Evolutionary conservation across 129 eudicot species (phyloP), one percentile per base, ranked within the genome.

Genomic region (Lonicera japonica): DNA sequence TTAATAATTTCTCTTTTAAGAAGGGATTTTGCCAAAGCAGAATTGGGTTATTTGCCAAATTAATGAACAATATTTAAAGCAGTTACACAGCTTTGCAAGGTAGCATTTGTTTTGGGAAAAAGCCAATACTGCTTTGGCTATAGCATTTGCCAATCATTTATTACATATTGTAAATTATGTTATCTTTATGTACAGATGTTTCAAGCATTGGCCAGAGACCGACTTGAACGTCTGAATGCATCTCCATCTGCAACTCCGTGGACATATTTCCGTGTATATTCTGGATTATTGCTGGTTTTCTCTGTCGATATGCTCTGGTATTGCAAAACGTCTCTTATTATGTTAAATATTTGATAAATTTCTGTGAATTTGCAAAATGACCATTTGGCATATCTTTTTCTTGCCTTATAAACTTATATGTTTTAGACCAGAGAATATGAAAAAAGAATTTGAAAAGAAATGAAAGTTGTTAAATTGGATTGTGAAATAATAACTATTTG

Each of bases 231-330:
- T 20, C 56, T 91, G 73, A 91, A 91, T 77, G 94, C 96, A 58
- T 91, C 98, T 82, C 98, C 98, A 68, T 80, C 96, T 53, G 96
- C 83, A 62, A 87, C 98, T 66, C 98, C 96, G 15, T 73, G 84
- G 94, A 79, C 94, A 56, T 90, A 90, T 79, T 87, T 87, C 58
- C 97, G 97, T 56, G 97, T 84, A 72, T 91, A 87, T 78, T 84
- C 83, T 64, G 96, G 78, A 5, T 54, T 91, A 67, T 80, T 91
- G 71, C 70, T 87, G 61, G 98, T 87, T 69, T 61, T 91, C 64
- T 70, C 79, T 20, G 83, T 77, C 22, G 88, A 91, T 60, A 58
- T 80, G 69, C 76, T 82, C 68, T 91, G 98, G 98, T 91, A 87
- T 54, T 54, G 60, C 48, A 38, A 68, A 36, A 6, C 36, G 8